These are phyloP conservation scores for Erysimum cheiranthoides DNA, from an alignment of 345 rosid genomes.

Conservation along the genomic window DNA sequence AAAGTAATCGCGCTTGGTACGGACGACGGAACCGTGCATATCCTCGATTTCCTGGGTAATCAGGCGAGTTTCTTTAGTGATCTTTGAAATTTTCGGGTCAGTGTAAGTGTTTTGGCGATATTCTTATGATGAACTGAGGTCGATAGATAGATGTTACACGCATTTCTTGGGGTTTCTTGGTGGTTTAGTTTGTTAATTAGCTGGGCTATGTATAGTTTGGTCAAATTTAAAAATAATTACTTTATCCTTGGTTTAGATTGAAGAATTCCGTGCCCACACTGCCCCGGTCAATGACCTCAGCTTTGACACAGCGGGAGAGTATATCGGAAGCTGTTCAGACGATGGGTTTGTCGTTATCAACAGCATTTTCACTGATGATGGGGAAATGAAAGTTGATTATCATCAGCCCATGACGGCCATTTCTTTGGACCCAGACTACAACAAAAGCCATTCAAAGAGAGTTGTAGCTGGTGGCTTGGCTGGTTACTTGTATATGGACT, in stretches of 20 bases:
- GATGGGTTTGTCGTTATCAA: constrained; percentile 92
- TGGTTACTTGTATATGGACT: constrained; percentile 82
- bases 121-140: not conserved
- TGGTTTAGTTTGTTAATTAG: constrained; percentile 16
- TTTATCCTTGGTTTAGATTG: constrained; percentile 58
- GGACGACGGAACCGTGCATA: constrained; percentile 82
- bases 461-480: constrained; percentile 98
- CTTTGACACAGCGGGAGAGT: constrained; percentile 93
- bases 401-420: constrained; percentile 98
- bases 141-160: constrained; percentile 6
- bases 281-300: constrained; percentile 95
- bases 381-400: constrained; percentile 84
- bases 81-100: constrained; percentile 4
- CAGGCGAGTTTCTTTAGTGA: constrained; percentile 52
- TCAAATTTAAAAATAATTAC: not conserved
- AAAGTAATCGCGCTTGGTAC: constrained; percentile 99
- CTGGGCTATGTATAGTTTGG: constrained; percentile 18
- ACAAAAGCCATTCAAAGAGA: constrained; percentile 70
- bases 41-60: constrained; percentile 96
- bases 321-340: constrained; percentile 96
- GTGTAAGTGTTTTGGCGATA: not conserved
- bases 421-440: constrained; percentile 89
- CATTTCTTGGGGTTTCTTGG: constrained; percentile 16
- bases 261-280: constrained; percentile 74
- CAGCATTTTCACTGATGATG: constrained; percentile 90